Percentiles rank a stretch among this genome's conserved stretches.
These are phyloP conservation scores for Macrocybe gigantea DNA, from an alignment of 768 basidiomycete species.

Conservation along the genomic window DNA sequence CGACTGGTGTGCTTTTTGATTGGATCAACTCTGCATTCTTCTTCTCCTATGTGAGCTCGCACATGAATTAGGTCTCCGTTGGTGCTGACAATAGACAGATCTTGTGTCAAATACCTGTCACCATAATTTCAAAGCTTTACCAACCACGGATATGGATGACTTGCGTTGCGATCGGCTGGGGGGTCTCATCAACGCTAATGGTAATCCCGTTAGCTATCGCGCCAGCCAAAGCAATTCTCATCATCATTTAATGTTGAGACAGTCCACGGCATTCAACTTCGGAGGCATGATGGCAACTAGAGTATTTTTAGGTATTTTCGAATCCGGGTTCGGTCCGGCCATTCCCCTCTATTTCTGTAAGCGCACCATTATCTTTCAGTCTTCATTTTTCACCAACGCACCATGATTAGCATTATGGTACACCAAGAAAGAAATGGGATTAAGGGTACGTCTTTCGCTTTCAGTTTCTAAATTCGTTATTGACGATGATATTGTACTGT, in stretches of 20 bases:
- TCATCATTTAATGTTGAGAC: conserved; percentile 1
- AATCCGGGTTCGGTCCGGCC: conserved; percentile 72
- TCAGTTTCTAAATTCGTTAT: neutral
- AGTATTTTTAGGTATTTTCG: conserved; percentile 67
- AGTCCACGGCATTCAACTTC: conserved; percentile 61
- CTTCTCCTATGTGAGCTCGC: conserved; percentile 60
- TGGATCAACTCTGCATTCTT: conserved; percentile 78
- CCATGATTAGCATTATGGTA: conserved; percentile 60
- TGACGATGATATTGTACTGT: neutral
- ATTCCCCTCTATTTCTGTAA: conserved; percentile 76
- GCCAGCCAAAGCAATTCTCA: neutral
- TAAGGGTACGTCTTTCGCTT: conserved; percentile 13
- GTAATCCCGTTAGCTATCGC: conserved; percentile 25
- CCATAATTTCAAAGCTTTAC: conserved; percentile 58
- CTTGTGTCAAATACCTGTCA: conserved; percentile 62
- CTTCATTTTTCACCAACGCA: neutral
- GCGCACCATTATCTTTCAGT: conserved; percentile 13
- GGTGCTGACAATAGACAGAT: conserved; percentile 40
- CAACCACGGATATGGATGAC: conserved; percentile 68
- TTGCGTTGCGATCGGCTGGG: conserved; percentile 65
- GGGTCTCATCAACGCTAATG: conserved; percentile 68
- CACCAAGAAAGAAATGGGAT: conserved; percentile 66
- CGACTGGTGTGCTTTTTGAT: conserved; percentile 64
- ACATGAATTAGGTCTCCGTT: neutral
- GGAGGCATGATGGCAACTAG: conserved; percentile 52